phyloP scores from a whole-genome alignment of 139 green algal genomes.

The Trebouxia sp. region DNA sequence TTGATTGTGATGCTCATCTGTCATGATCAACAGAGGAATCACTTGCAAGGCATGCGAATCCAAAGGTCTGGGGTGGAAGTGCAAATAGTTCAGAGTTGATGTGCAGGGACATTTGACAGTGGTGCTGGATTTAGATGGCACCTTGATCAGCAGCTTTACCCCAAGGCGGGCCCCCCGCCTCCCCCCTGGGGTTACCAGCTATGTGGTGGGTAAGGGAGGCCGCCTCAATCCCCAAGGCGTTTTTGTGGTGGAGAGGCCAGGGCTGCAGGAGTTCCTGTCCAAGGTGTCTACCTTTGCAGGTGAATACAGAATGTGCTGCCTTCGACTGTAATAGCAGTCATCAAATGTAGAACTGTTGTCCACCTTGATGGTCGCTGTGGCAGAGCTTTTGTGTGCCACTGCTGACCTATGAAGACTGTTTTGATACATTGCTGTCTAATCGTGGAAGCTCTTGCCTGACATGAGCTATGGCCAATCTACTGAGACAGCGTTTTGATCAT shows the following conservation, averaged over 20 bases:
- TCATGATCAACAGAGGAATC: not conserved
- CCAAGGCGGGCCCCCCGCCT: slow-evolving; percentile 68
- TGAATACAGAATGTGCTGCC: too few species aligned
- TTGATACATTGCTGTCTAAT: too few species aligned
- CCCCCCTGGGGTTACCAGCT: slow-evolving; percentile 54
- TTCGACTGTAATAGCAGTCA: too few species aligned
- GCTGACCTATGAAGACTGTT: too few species aligned
- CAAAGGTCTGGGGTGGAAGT: not conserved
- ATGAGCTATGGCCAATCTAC: too few species aligned
- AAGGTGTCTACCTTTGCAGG: slow-evolving; percentile 38
- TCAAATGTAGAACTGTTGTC: too few species aligned
- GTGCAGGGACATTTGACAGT: slow-evolving; percentile 60
- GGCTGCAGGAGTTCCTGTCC: slow-evolving; percentile 74
- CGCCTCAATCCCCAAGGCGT: slow-evolving; percentile 80
- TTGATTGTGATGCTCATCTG: not conserved
- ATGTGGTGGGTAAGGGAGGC: slow-evolving; percentile 71
- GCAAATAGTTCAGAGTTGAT: not conserved
- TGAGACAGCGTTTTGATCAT: too few species aligned
- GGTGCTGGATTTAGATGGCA: slow-evolving; percentile 90
- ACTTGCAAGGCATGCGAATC: not conserved
- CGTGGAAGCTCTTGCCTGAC: too few species aligned
- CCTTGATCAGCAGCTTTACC: slow-evolving; percentile 79
- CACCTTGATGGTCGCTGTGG: too few species aligned
- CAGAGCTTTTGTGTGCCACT: too few species aligned
- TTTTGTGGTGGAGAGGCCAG: slow-evolving; percentile 85